A percentile compares a stretch with the other conserved stretches of the same genome.
phyloP scores from a whole-genome alignment of 495 filamentous ascomycete genomes.

The Penicillium malachiteum region DNA sequence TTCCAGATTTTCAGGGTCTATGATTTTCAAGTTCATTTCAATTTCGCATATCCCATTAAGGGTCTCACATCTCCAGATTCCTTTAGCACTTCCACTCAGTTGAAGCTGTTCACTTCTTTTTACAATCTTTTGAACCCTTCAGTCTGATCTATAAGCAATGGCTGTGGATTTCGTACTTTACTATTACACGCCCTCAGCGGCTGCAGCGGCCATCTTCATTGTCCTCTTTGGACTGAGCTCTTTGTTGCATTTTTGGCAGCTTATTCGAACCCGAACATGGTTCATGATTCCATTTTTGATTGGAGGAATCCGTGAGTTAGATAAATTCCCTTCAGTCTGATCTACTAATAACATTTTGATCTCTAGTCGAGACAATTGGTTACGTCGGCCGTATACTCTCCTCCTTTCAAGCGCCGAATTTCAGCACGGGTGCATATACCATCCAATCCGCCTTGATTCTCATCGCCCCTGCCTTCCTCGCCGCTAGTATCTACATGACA shows the following conservation, averaged over 20 bases:
- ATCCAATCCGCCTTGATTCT: slow-evolving; percentile 53
- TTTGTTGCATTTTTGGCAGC: slow-evolving; percentile 43
- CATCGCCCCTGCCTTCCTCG: slow-evolving; percentile 51
- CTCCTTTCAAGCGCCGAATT: slow-evolving; percentile 26
- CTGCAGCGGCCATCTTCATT: slow-evolving; percentile 51
- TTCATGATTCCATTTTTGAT: slow-evolving; percentile 58
- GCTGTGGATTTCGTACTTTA: slow-evolving; percentile 24
- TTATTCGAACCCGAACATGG: slow-evolving; percentile 45
- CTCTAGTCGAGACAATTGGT: slow-evolving; percentile 41
- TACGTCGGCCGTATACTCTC: slow-evolving; percentile 40
- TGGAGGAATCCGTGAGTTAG: slow-evolving; percentile 50
- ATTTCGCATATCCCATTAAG: no score
- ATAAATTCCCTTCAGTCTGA: neutral
- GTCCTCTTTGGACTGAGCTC: slow-evolving; percentile 48
- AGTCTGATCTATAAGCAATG: neutral
- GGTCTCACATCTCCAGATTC: no score
- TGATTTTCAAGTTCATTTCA: no score
- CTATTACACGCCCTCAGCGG: slow-evolving; percentile 50
- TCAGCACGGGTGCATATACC: slow-evolving; percentile 42
- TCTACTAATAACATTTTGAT: neutral
- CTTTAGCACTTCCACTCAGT: no score
- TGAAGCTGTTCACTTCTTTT: no score
- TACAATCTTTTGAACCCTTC: neutral
- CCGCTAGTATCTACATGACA: slow-evolving; percentile 58
- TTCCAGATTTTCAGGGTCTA: no score